Evolutionary conservation across 495 filamentous ascomycete species (phyloP), one percentile per base, ranked within the genome.

Genomic region (Xylaria sp.): DNA sequence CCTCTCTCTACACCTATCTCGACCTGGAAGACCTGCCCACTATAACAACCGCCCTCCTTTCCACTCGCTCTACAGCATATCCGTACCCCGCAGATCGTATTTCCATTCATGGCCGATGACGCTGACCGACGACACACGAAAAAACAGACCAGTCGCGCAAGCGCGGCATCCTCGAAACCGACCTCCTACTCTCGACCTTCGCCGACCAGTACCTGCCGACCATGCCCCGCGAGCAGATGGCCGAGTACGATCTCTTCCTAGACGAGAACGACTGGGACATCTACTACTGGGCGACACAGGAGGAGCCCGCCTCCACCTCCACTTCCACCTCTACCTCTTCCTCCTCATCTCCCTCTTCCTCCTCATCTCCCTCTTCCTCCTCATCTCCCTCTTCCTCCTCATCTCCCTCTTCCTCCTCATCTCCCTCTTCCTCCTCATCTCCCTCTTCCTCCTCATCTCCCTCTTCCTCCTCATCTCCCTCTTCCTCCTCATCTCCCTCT

Each of bases 181-280:
- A 99, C 82, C 91, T 99, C 37, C 89, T 99, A 72, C 92, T 98
- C 71, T 97, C 93, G 48, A 99, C 96, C 72, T 99, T 99, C 79
- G 97, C 96, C 50, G 90, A 96, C 71, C 83, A 85, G 48, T 85
- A 96, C 80, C 89, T 99, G 15, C 76, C 82, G 12, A 80, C 82
- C 57, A 97, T 99, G 95, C 87, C 85, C 0, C 81, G 82, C 5
- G 81, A 84, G 61, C 93, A 95, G 76, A 88, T 99, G 67, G 78
- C 87, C 70, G 89, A 97, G 80, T 98, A 95, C 83, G 97, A 98
- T 80, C 83, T 86, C 19, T 98, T 99, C 87, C 89, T 99, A 58
- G 96, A 99, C 83, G 96, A 99, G 81, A 98, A 98, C 79, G 96
- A 99, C 81, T 99, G 96, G 96, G 96, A 99, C 79, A 98, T 99